Evolutionary conservation across 495 filamentous ascomycete species (phyloP), one percentile per base, ranked within the genome.

Genomic region (Hypoxylon intermedium): DNA sequence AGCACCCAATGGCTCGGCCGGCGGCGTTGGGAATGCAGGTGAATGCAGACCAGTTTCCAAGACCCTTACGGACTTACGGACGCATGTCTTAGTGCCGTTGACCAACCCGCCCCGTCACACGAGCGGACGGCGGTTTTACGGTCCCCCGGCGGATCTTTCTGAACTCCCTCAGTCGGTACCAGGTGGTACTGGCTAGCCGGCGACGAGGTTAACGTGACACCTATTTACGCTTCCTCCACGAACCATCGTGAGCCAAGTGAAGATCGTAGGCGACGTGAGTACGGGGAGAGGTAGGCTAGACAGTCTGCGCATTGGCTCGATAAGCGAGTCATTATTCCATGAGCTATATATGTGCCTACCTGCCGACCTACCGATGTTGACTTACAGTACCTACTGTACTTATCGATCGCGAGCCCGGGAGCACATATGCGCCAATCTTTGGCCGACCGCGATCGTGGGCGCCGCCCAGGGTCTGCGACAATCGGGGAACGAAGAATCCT

Each of bases 301-400:
- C 2, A 31, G 33, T 11, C 43, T 59, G 45, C 21, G 20, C 33
- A 51, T 59, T 15, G 6, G 3, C 11, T 15, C 12, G 3, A 3
- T 33, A 11, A 5, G 30, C 9, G 3, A 36, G 33, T 13, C n/a
- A 11, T 36, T 50, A 51, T 40, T 54, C 9, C 16, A 21, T 57
- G 60, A 63, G 60, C 38, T 53, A 53, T 57, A 53, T 62, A 55
- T 56, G 26, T 46, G n/a, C n/a, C n/a, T n/a, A n/a, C n/a, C n/a
- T n/a, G n/a, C n/a, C n/a, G n/a, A 23, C 45, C 33, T 36, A 13
- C n/a, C 33, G n/a, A n/a, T n/a, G n/a, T n/a, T n/a, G n/a, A n/a
- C n/a, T n/a, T 36, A 6, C n/a, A 13, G 33, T 9, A 38, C 36
- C 2, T 38, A 9, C 3, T 4, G n/a, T 5, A 19, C 3, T 6